These are phyloP conservation scores for Ascochyta koolunga DNA, from an alignment of 2,329 filamentous ascomycete genomes.

Conservation along the genomic window DNA sequence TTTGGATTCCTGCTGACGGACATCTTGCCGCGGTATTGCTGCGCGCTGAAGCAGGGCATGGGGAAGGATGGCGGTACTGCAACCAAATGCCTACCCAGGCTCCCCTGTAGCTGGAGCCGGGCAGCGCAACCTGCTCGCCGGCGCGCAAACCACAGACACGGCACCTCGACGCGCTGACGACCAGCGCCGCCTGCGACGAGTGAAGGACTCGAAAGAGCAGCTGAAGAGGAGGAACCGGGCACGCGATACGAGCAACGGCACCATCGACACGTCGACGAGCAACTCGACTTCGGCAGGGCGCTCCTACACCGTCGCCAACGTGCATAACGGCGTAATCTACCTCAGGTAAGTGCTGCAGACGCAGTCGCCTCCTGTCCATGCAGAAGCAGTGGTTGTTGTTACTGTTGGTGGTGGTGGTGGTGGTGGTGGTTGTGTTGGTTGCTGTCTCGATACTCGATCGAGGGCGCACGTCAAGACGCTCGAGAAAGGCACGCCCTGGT, in stretches of 20 bases:
- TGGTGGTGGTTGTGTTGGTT: slow-evolving; percentile 3
- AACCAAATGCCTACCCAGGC: slow-evolving; percentile 39
- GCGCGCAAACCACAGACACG: slow-evolving; percentile 30
- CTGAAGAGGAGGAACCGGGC: slow-evolving; percentile 42
- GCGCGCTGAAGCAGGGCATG: slow-evolving; percentile 33
- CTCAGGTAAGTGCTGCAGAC: slow-evolving; percentile 47
- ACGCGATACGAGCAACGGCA: slow-evolving; percentile 41
- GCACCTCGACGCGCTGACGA: slow-evolving; percentile 39
- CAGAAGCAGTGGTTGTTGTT: neutral
- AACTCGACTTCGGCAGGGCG: slow-evolving; percentile 40
- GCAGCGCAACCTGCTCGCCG: slow-evolving; percentile 36
- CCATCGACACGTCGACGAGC: slow-evolving; percentile 36
- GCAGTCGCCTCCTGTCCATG: neutral
- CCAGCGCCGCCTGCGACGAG: slow-evolving; percentile 41
- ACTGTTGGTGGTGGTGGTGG: neutral
- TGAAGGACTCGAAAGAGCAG: slow-evolving; percentile 48
- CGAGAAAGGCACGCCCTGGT: neutral
- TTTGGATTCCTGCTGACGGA: slow-evolving; percentile 23
- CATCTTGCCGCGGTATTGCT: slow-evolving; percentile 20
- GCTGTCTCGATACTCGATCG: neutral
- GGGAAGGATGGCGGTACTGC: slow-evolving; percentile 46
- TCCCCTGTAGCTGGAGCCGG: slow-evolving; percentile 27
- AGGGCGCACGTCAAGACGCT: slow-evolving; percentile 1
- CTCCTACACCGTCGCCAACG: slow-evolving; percentile 56
- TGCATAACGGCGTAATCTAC: slow-evolving; percentile 56